phyloP scores from a whole-genome alignment of 129 eudicot species.

The Arctium minus region DNA sequence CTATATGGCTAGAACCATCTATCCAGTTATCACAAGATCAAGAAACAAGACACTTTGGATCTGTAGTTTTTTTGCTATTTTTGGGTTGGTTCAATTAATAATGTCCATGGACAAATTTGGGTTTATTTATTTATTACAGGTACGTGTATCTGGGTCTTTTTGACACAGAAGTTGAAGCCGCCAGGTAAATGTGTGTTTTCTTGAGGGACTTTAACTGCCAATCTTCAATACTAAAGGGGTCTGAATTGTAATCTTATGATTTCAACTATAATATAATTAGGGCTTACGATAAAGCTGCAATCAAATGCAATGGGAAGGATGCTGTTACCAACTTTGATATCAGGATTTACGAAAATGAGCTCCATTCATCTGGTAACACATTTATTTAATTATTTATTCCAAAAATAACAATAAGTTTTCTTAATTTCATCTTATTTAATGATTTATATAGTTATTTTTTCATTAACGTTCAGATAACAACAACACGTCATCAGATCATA shows the following conservation, averaged over 20 bases:
- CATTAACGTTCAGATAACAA: slow-evolving; percentile 24
- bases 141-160: slow-evolving; percentile 93
- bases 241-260: not conserved
- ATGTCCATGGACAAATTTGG: slow-evolving; percentile 22
- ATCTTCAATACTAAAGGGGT: slow-evolving; percentile 10
- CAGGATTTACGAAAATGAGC: slow-evolving; percentile 60
- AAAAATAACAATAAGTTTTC: not conserved
- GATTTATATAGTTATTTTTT: not conserved
- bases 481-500: slow-evolving; percentile 40
- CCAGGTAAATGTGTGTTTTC: slow-evolving; percentile 53
- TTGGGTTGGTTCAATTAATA: slow-evolving; percentile 21
- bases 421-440: not conserved
- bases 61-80: slow-evolving; percentile 21
- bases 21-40: slow-evolving; percentile 26
- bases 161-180: slow-evolving; percentile 97
- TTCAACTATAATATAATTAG: slow-evolving; percentile 17
- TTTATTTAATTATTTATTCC: not conserved
- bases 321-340: slow-evolving; percentile 76
- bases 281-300: slow-evolving; percentile 79
- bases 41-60: slow-evolving; percentile 30
- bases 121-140: slow-evolving; percentile 33
- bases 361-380: slow-evolving; percentile 47
- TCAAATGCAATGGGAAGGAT: slow-evolving; percentile 77
- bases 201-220: slow-evolving; percentile 19
- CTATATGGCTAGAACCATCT: slow-evolving; percentile 18